These are phyloP conservation scores for Cytospora leucostoma DNA, from an alignment of 2,329 filamentous ascomycete genomes.

Conservation along the genomic window DNA sequence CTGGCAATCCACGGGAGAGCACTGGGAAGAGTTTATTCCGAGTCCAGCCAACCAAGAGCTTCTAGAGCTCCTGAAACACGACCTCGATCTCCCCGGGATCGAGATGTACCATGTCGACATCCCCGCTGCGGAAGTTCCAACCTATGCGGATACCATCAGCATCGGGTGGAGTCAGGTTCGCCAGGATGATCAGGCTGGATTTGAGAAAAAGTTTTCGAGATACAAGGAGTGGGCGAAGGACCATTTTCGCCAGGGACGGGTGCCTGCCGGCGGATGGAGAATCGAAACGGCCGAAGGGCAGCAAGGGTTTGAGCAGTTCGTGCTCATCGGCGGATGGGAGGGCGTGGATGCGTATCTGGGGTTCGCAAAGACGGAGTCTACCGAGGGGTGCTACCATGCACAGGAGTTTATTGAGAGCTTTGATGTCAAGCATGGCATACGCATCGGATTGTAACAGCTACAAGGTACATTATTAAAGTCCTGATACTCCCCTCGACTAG, in stretches of 20 bases:
- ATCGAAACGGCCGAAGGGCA: not conserved
- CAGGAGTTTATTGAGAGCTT: not conserved
- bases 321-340: not conserved
- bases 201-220: not conserved
- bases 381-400: not conserved
- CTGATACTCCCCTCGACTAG: too few species aligned
- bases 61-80: not conserved
- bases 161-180: constrained; percentile 5
- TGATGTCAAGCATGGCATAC: not conserved
- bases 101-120: constrained; percentile 11
- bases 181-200: not conserved
- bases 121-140: not conserved
- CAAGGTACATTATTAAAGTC: too few species aligned
- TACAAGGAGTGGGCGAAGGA: not conserved
- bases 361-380: not conserved
- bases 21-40: constrained; percentile 12
- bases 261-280: constrained; percentile 2
- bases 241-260: not conserved
- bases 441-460: not conserved
- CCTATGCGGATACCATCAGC: not conserved
- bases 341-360: not conserved
- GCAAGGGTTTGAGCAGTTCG: not conserved
- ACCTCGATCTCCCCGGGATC: not conserved
- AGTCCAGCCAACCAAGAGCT: constrained; percentile 11
- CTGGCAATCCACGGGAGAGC: constrained; percentile 8